Evolutionary conservation across 768 basidiomycete species (phyloP).

Genomic region (Leccinum variicolor): DNA sequence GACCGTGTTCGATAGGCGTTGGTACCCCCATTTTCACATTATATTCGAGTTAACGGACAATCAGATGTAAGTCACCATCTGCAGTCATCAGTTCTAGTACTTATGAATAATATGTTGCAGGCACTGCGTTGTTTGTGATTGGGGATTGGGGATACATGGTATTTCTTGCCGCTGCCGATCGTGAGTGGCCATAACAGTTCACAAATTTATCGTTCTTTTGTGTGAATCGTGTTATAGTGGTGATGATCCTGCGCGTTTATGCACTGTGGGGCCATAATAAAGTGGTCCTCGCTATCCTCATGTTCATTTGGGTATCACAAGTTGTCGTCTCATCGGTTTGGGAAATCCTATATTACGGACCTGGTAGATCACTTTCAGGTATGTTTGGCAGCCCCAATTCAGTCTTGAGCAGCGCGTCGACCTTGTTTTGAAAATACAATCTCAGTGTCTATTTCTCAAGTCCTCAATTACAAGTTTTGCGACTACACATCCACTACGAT

Average conservation of each 20-base stretch:
- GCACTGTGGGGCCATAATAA: not conserved
- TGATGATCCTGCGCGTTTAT: not conserved
- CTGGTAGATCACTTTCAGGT: not conserved
- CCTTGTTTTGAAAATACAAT: not conserved
- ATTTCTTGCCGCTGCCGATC: not conserved
- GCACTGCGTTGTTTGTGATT: not conserved
- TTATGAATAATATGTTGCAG: not conserved
- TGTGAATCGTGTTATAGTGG: not conserved
- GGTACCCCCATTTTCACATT: not conserved
- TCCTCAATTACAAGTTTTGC: not conserved
- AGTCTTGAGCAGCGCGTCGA: not conserved
- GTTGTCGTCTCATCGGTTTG: not conserved
- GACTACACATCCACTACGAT: not conserved
- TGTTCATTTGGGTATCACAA: not conserved
- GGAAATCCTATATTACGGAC: not conserved
- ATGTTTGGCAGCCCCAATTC: not conserved
- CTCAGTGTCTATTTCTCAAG: not conserved
- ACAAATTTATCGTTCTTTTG: not conserved
- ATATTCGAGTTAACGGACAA: not conserved
- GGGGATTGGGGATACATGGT: not conserved
- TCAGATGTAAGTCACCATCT: not conserved
- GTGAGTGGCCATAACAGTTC: not conserved
- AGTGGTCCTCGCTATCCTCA: not conserved
- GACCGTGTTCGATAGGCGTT: not conserved
- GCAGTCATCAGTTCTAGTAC: not conserved